Evolutionary conservation across 495 filamentous ascomycete genomes (phyloP).

Genomic region (Collariella sp.): DNA sequence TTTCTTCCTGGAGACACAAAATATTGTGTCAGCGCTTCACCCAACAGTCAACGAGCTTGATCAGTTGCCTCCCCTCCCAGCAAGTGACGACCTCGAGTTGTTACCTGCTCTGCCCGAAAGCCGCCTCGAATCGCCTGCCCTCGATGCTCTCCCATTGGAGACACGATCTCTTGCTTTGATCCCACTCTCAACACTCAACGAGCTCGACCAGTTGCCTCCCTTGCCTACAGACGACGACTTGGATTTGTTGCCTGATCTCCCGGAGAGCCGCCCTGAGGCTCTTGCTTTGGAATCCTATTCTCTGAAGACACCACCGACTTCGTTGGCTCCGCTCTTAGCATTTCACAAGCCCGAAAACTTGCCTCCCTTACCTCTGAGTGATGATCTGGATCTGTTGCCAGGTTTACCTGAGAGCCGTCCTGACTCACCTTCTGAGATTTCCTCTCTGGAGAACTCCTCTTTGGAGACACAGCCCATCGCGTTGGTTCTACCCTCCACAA

Average conservation of each 20-base stretch:
- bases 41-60: neutral
- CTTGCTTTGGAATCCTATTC: neutral
- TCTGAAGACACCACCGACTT: neutral
- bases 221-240: neutral
- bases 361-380: neutral
- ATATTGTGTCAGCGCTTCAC: neutral
- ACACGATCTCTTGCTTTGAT: neutral
- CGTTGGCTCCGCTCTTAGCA: neutral
- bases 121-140: neutral
- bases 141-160: neutral
- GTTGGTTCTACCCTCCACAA: no score
- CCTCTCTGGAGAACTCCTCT: no score
- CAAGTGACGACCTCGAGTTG: neutral
- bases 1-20: neutral
- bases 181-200: neutral
- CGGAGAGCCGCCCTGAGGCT: neutral
- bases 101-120: neutral
- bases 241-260: neutral
- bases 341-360: neutral
- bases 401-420: neutral
- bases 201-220: neutral
- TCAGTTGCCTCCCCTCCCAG: neutral
- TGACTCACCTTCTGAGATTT: neutral
- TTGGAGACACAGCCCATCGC: no score
- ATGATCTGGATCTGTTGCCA: neutral